phyloP scores from a whole-genome alignment of 371 early-diverging fungal species.

The Funneliformis caledonium region DNA sequence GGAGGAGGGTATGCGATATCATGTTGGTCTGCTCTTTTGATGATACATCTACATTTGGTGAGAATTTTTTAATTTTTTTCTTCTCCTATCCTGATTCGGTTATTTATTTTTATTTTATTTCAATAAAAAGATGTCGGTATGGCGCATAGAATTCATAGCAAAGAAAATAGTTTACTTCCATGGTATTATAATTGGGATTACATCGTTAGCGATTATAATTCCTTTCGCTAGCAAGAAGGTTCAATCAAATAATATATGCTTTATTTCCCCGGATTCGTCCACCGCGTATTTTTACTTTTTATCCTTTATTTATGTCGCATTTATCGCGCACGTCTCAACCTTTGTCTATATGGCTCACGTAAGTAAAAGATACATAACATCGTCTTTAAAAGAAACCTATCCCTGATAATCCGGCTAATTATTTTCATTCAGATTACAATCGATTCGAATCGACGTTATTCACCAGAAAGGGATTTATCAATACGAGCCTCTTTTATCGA shows the following conservation, averaged over 20 bases:
- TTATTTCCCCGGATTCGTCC: not conserved
- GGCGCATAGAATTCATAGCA: conserved; percentile 16
- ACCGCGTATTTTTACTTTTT: not conserved
- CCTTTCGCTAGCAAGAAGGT: not conserved
- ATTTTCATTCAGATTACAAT: not conserved
- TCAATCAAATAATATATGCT: conserved; percentile 15
- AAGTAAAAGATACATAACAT: not conserved
- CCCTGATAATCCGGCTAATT: too few relatives aligned
- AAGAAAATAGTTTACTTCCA: not conserved
- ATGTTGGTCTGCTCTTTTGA: conserved; percentile 20
- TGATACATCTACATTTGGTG: conserved; percentile 31
- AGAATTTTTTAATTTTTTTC: not conserved
- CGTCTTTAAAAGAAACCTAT: too few relatives aligned
- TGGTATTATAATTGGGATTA: too few relatives aligned
- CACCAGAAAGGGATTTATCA: too few relatives aligned
- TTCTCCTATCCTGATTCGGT: not conserved
- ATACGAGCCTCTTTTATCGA: not conserved
- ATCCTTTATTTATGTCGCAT: conserved; percentile 24
- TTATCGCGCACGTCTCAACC: conserved; percentile 10
- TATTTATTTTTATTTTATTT: not conserved
- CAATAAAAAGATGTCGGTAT: conserved; percentile 4
- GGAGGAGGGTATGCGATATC: conserved; percentile 13
- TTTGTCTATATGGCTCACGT: conserved; percentile 28
- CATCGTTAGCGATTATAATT: not conserved
- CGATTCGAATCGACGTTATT: not conserved